Percentiles rank a stretch among this genome's conserved stretches.
Conservation (phyloP, 129 eudicot species). For the Scalesia atractyloides region DNA sequence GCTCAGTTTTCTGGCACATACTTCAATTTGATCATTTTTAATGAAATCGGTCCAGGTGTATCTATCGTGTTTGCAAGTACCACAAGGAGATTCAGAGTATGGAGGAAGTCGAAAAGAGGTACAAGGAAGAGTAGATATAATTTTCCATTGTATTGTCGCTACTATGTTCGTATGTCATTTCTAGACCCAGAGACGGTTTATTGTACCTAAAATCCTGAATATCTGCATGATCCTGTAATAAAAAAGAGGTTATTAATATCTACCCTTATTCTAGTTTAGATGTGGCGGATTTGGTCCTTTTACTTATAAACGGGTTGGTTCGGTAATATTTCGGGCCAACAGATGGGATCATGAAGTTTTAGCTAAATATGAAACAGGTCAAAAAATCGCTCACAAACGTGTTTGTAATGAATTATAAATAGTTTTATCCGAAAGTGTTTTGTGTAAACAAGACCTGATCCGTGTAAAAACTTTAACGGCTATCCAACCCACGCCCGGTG, state of each 20-base stretch:
- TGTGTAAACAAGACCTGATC: not conserved
- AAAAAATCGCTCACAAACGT: not conserved
- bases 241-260: not conserved
- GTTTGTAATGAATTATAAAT: not conserved
- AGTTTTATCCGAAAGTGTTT: not conserved
- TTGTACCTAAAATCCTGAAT: conserved; percentile 20
- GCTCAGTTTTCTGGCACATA: not conserved
- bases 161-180: conserved; percentile 13
- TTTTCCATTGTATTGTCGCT: not conserved
- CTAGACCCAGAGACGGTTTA: conserved; percentile 9
- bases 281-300: not conserved
- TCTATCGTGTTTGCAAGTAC: conserved; percentile 78
- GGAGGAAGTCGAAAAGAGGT: conserved; percentile 90
- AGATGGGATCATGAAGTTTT: not conserved
- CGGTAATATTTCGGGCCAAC: not conserved
- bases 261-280: not conserved
- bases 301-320: not conserved
- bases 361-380: not conserved
- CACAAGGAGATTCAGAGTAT: conserved; percentile 65
- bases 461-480: not conserved
- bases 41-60: conserved; percentile 56
- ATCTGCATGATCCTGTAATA: conserved; percentile 25
- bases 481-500: not conserved
- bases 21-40: not conserved
- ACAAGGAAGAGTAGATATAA: conserved; percentile 64